Base-by-base conservation (phyloP, 257 asterid genomes). In the Nicotiana sylvestris region DNA sequence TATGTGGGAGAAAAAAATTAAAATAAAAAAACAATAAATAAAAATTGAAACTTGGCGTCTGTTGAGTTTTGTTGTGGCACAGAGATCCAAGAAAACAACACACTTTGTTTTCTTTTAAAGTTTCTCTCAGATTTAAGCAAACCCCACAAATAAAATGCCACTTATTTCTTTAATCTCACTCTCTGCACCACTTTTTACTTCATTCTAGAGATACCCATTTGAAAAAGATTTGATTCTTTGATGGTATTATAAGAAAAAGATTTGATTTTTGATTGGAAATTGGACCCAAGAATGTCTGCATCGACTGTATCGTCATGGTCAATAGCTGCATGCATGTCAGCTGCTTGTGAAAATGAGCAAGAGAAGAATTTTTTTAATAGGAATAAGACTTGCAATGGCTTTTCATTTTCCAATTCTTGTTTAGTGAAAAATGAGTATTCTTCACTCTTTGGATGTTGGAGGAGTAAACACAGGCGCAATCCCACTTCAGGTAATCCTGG, bases 231-330 rank as follows among this genome's bases (percentile, higher is more conserved):
- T 70, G 6, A 70, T 70, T 70, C 11, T 12, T 70, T 70, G 10
- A 21, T 70, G 37, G 9, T 6, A 39, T 9, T 43, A 5, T 21
- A 39, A 49, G 77, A 70, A 70, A 70, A 70, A 21, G 6, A 43
- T 43, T 70, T 69, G 78, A 70, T 21, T 70, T 70, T 70, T 70
- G 61, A 56, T 56, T 56, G 21, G 21, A 56, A 56, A 56, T 58
- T 58, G 78, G n/a, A 17, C 49, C 11, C 11, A 70, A 70, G 78
- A 70, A 46, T 72, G 79, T 46, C 79, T 43, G 27, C 94, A 72
- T 88, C 92, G 85, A 86, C 18, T 10, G 60, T 81, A 18, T 27
- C 74, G 30, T 17, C 82, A 43, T 56, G 68, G 82, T 21, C 32
- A 11, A 10, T 58, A 55, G 77, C 49, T 39, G 77, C 78, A 81